Evolutionary conservation across 139 green algal species (phyloP), one percentile per base, ranked within the genome.

Genomic region (Chlorokybus atmophyticus): DNA sequence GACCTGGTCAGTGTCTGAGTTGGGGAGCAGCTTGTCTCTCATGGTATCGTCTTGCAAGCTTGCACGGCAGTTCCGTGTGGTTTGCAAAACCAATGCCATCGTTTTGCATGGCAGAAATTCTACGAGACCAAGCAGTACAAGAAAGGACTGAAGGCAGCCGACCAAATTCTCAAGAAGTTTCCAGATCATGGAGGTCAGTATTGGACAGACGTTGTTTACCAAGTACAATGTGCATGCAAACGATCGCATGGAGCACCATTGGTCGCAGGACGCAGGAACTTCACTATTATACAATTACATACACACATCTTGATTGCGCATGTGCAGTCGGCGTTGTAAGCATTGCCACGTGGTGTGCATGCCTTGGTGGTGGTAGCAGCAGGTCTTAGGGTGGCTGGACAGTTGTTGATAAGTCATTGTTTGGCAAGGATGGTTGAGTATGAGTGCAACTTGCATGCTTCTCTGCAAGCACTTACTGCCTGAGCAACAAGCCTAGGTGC

Each of bases 101-200:
- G 25, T 4, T 2, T 23, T 38, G n/a, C 21, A 21, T 39, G 28
- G 57, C 59, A 95, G n/a, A 83, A 84, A 55, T 78, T 82, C 21
- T 96, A 99, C 76, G 92, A 99, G 77, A 79, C 53, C 23, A 97
- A 97, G 55, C 80, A 92, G 60, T 95, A 95, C 71, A 97, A 97
- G 69, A 96, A 97, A 56, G 91, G 82, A 2, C 63, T 98, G 8
- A 98, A 97, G 64, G 71, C 81, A 1, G 89, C 85, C 0, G 92
- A 99, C 25, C 52, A 68, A n/a, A 88, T 98, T 29, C 71, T 99
- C 6, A 94, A 95, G 66, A 94, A 93, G 60, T 85, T 84, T 53
- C 82, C 92, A 0, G 78, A 96, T 1, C 90, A 99, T 75, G 92
- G 89, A 3, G 60, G 60, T 68, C 31, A 50, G 50, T 32, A 42